Conservation (phyloP, 345 rosid genomes). For the Toxicodendron radicans region DNA sequence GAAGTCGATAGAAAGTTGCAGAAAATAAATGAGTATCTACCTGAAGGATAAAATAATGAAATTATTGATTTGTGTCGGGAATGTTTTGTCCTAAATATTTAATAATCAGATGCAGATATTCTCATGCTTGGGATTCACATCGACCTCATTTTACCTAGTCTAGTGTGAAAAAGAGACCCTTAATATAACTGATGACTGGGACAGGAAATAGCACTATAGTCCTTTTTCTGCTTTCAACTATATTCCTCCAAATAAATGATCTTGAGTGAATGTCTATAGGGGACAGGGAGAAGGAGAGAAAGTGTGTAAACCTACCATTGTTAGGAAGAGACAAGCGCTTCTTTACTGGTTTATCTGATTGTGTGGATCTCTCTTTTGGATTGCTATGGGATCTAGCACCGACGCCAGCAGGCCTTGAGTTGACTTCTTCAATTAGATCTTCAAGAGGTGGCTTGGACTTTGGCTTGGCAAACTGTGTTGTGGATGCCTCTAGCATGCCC, state of each 20-base stretch:
- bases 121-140: neutral
- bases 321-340: constrained; percentile 77
- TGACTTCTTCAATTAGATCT: constrained; percentile 49
- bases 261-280: neutral
- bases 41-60: neutral
- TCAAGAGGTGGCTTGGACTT: constrained; percentile 57
- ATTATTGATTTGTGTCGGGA: neutral
- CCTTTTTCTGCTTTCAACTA: neutral
- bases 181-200: neutral
- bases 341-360: constrained; percentile 50
- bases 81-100: neutral
- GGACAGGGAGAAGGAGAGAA: neutral
- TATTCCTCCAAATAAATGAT: neutral
- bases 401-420: constrained; percentile 46
- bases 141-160: neutral
- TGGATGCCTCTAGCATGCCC: constrained; percentile 47
- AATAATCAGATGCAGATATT: neutral
- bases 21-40: neutral
- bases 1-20: neutral
- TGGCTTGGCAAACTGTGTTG: constrained; percentile 37
- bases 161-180: neutral
- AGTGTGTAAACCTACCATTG: constrained; percentile 43
- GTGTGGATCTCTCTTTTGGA: constrained; percentile 74
- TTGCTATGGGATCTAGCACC: constrained; percentile 79
- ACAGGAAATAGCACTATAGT: neutral